These are phyloP conservation scores for Tritrichomonas foetus DNA, from an alignment of 208 protist genomes.

Conservation along the genomic window DNA sequence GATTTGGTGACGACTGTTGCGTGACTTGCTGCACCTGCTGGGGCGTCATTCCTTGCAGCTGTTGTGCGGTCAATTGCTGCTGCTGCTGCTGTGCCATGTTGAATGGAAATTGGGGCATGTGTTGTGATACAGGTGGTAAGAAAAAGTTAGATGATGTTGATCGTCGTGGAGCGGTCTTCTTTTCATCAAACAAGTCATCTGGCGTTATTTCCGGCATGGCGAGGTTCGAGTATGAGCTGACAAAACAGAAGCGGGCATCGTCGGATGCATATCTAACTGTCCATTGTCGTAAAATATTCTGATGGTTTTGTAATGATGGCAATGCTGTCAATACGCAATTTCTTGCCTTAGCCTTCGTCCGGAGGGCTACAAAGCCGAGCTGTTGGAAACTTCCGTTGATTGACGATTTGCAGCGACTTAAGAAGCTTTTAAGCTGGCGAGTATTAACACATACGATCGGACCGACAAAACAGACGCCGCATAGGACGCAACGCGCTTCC, in stretches of 20 bases:
- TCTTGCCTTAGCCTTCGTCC: not conserved
- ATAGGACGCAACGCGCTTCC: not conserved
- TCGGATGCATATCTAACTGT: not conserved
- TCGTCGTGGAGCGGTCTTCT: not conserved
- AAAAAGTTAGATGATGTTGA: no score
- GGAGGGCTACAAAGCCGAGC: not conserved
- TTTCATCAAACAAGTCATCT: not conserved
- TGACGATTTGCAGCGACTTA: not conserved
- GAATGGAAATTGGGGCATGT: no score
- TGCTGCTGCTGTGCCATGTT: no score
- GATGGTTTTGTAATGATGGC: not conserved
- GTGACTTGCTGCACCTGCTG: no score
- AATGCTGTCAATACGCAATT: not conserved
- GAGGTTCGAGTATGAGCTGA: not conserved
- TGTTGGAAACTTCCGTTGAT: constrained; percentile 10
- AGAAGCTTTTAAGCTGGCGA: not conserved
- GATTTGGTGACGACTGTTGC: no score
- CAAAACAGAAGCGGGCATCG: not conserved
- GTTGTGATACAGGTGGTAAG: no score
- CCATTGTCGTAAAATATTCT: not conserved
- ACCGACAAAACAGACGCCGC: not conserved
- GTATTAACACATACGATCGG: not conserved
- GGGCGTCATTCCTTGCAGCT: no score
- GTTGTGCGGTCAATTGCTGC: no score
- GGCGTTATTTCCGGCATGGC: not conserved